Base-by-base conservation (phyloP, 306 rosid genomes). In the Nissolia schottii region DNA sequence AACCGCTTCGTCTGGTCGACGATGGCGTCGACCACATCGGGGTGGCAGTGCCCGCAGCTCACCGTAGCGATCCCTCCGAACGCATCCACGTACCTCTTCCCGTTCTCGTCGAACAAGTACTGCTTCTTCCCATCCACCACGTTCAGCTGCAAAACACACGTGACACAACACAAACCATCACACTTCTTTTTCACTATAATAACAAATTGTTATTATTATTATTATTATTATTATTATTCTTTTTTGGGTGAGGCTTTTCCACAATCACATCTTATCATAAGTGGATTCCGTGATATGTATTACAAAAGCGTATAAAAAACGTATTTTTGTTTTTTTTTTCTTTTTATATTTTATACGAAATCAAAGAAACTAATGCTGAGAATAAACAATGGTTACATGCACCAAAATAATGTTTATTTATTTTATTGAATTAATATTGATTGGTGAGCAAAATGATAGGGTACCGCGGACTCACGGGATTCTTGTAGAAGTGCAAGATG, bases 61-160 rank as follows among this genome's bases (percentile, higher is more conserved):
- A 92, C 97, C 57, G 96, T 89, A 3, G 97, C 97, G 56, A 89
- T 92, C 45, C 97, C 97, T 29, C 93, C 97, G 31, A 89, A 92
- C 0, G 87, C 97, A 49, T 92, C 97, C 57, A 92, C 28, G 46
- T 89, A 92, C 58, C 97, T 82, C 46, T 82, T 80, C 1, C 97
- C 97, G 0, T 77, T 81, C 34, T 92, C 96, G 23, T 92, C 97
- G 77, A 85, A 92, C 81, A 92, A 74, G 78, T 92, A 92, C 69
- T 92, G 97, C 85, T 0, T 84, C 87, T 68, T 87, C 53, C 97
- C 97, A 38, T 87, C 89, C 60, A 92, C 91, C 45, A 85, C 72
- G 81, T 88, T 83, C 80, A 92, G 34, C 97, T 92, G 85, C 72
- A 51, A 7, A 20, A 7, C 68, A 46, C 51, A 10, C 72, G 46